phyloP scores from a whole-genome alignment of 2,329 filamentous ascomycete genomes.

The Talaromyces rugulosus region DNA sequence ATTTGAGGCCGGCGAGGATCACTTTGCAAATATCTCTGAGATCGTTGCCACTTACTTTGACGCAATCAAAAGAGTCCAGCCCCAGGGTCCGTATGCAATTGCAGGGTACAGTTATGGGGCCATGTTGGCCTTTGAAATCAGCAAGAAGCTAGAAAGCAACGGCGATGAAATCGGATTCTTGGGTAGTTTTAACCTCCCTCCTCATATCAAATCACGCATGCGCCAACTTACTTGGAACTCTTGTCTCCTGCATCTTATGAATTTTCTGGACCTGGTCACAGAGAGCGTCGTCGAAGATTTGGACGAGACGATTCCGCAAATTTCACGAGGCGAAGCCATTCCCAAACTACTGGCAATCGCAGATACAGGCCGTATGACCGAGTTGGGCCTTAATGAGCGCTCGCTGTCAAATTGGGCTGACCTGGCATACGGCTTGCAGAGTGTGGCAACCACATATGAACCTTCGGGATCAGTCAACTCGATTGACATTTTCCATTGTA shows the following conservation, averaged over 20 bases:
- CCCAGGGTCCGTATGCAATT: conserved; percentile 49
- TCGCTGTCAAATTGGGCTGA: background rate
- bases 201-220: conserved; percentile 45
- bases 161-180: conserved; percentile 42
- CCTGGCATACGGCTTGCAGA: background rate
- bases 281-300: conserved; percentile 25
- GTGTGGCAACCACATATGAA: background rate
- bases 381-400: background rate
- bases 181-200: conserved; percentile 46
- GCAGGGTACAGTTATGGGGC: conserved; percentile 51
- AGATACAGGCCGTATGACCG: background rate
- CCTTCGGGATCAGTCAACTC: conserved; percentile 26
- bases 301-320: conserved; percentile 9
- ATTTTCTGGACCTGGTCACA: conserved; percentile 39
- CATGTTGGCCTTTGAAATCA: conserved; percentile 49
- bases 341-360: conserved; percentile 7
- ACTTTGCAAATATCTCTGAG: conserved; percentile 39
- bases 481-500: conserved; percentile 23
- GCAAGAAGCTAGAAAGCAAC: conserved; percentile 41
- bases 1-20: conserved; percentile 39
- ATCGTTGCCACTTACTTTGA: conserved; percentile 36
- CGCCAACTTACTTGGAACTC: conserved; percentile 34
- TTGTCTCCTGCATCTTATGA: conserved; percentile 37
- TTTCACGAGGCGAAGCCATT: conserved; percentile 14
- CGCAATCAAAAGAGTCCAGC: conserved; percentile 41